Conservation (phyloP, 805 yeast genomes). For the Metschnikowia chrysomelidarum region DNA sequence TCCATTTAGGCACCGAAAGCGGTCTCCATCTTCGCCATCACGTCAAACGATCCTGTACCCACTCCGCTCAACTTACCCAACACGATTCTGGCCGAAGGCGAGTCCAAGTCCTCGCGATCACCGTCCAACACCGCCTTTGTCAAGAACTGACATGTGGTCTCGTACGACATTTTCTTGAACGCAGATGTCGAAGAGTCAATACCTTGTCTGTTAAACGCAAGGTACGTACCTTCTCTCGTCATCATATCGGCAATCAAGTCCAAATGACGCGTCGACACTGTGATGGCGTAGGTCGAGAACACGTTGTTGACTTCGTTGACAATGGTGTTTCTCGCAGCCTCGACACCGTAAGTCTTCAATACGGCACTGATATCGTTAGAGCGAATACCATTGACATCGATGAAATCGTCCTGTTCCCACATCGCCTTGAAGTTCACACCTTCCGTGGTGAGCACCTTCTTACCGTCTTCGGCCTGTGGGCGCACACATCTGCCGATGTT, state of each 20-base stretch:
- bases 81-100: slow-evolving; percentile 92
- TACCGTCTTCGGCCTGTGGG: slow-evolving; percentile 53
- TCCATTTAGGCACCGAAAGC: not conserved
- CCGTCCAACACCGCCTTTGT: slow-evolving; percentile 95
- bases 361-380: slow-evolving; percentile 95
- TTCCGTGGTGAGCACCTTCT: slow-evolving; percentile 79
- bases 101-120: slow-evolving; percentile 80
- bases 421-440: slow-evolving; percentile 97
- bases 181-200: slow-evolving; percentile 94
- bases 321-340: slow-evolving; percentile 97
- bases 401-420: slow-evolving; percentile 97
- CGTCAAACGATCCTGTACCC: slow-evolving; percentile 96
- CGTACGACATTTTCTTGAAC: slow-evolving; percentile 98
- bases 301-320: slow-evolving; percentile 95
- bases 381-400: slow-evolving; percentile 83
- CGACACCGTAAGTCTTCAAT: slow-evolving; percentile 91
- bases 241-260: slow-evolving; percentile 97
- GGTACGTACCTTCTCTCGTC: slow-evolving; percentile 97
- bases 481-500: slow-evolving; percentile 90
- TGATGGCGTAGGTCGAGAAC: slow-evolving; percentile 92
- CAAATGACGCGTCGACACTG: slow-evolving; percentile 89
- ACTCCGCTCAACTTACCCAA: slow-evolving; percentile 86
- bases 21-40: slow-evolving; percentile 43
- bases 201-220: slow-evolving; percentile 98
- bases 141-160: slow-evolving; percentile 95